Conservation (phyloP, 768 basidiomycete genomes). For the Boletus pseudopeckii region DNA sequence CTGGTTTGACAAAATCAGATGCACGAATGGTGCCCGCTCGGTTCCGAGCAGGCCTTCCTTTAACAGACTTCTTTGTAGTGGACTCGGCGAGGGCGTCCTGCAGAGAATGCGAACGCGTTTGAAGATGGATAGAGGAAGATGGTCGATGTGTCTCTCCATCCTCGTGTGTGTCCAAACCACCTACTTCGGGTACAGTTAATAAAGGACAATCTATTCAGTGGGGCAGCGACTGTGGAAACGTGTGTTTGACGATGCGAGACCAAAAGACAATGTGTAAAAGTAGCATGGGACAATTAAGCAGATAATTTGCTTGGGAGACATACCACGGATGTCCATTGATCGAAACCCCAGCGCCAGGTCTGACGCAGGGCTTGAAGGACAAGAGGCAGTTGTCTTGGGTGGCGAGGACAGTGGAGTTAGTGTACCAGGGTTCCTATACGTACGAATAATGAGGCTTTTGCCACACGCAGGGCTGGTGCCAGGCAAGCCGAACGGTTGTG, state of each 20-base stretch:
- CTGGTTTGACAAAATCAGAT: slow-evolving; percentile 37
- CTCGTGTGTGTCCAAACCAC: slow-evolving; percentile 9
- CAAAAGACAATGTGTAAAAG: neutral
- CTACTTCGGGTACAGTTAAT: slow-evolving; percentile 12
- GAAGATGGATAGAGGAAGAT: neutral
- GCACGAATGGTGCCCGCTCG: slow-evolving; percentile 52
- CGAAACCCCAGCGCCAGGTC: slow-evolving; percentile 20
- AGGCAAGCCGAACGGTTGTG: slow-evolving; percentile 7
- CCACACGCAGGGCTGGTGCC: slow-evolving; percentile 12
- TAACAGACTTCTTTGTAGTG: slow-evolving; percentile 11
- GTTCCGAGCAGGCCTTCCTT: slow-evolving; percentile 23
- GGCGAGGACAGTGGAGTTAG: slow-evolving; percentile 6
- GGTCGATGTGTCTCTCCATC: slow-evolving; percentile 4
- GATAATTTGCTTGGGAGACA: slow-evolving; percentile 8
- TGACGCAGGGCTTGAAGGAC: slow-evolving; percentile 17
- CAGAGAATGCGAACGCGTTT: slow-evolving; percentile 22
- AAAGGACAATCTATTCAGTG: neutral
- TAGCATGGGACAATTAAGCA: neutral
- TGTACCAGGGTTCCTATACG: neutral
- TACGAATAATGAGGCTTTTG: neutral
- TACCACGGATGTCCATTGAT: slow-evolving; percentile 29
- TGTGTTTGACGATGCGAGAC: neutral
- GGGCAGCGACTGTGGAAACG: neutral
- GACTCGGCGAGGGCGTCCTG: slow-evolving; percentile 9
- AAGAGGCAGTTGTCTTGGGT: neutral